A percentile compares a stretch with the other conserved stretches of the same genome.
These are phyloP conservation scores for Carex littledalei DNA, from an alignment of 176 grass and related monocot genomes.

Conservation along the genomic window DNA sequence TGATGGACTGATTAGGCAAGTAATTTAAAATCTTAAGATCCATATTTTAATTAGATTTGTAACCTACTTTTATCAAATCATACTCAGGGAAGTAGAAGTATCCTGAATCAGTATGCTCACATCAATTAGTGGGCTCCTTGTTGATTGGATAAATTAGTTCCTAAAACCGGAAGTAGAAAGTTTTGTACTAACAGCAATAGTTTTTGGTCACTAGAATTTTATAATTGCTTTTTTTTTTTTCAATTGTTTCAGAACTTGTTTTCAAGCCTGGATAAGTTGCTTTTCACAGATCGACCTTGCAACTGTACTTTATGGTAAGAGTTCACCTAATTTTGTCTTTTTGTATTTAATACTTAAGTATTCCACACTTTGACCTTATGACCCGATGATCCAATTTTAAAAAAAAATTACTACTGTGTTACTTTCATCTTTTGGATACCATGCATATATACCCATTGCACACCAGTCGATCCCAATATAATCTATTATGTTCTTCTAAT, in stretches of 20 bases:
- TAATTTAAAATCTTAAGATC: background rate
- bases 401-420: background rate
- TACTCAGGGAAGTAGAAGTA: background rate
- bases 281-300: slow-evolving; percentile 61
- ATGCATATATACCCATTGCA: background rate
- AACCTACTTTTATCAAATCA: background rate
- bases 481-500: background rate
- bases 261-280: slow-evolving; percentile 63
- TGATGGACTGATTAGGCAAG: background rate
- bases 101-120: background rate
- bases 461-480: background rate
- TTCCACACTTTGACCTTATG: background rate
- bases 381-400: background rate
- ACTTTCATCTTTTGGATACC: background rate
- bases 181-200: background rate
- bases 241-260: slow-evolving; percentile 61
- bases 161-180: background rate
- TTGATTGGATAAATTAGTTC: background rate
- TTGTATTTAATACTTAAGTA: background rate
- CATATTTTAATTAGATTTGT: background rate
- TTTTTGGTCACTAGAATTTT: background rate
- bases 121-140: background rate
- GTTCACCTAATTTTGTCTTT: slow-evolving; percentile 3
- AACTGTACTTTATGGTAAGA: slow-evolving; percentile 65
- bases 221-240: slow-evolving; percentile 24